Conservation (phyloP, 805 yeast species). For the Jamesozyma jinghongensis region DNA sequence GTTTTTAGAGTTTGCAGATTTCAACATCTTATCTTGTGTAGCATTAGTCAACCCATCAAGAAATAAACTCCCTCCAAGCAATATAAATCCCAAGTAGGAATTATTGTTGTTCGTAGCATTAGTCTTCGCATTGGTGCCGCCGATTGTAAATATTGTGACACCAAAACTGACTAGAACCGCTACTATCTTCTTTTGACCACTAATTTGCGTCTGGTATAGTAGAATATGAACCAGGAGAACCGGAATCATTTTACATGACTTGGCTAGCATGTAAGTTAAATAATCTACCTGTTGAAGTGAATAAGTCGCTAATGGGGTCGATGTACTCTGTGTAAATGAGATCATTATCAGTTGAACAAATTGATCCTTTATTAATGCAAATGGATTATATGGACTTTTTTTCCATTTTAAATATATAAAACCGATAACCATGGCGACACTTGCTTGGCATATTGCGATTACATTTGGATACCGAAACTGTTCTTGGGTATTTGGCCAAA, state of each 20-base stretch:
- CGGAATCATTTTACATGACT: constrained; percentile 89
- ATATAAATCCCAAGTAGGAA: constrained; percentile 46
- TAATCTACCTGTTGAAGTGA: constrained; percentile 79
- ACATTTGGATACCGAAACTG: constrained; percentile 69
- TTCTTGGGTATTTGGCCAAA: constrained; percentile 50
- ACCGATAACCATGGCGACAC: constrained; percentile 66
- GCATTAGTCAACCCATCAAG: constrained; percentile 91
- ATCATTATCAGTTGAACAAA: constrained; percentile 39
- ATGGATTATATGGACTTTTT: constrained; percentile 24
- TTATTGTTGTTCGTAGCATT: constrained; percentile 29
- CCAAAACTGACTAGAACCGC: constrained; percentile 77
- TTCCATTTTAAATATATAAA: constrained; percentile 41
- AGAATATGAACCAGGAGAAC: constrained; percentile 78
- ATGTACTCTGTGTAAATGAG: constrained; percentile 65
- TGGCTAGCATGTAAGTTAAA: constrained; percentile 74
- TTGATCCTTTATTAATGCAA: constrained; percentile 31
- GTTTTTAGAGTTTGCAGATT: constrained; percentile 17
- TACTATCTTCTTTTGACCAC: constrained; percentile 66
- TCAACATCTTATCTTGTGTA: constrained; percentile 80
- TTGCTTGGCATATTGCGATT: constrained; percentile 66
- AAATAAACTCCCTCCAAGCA: constrained; percentile 54
- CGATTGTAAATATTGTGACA: constrained; percentile 66
- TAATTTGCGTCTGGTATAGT: constrained; percentile 62
- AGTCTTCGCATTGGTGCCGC: constrained; percentile 31
- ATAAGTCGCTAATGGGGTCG: constrained; percentile 75